Conservation (phyloP, 139 green algal genomes). For the Yamagishiella unicocca region DNA sequence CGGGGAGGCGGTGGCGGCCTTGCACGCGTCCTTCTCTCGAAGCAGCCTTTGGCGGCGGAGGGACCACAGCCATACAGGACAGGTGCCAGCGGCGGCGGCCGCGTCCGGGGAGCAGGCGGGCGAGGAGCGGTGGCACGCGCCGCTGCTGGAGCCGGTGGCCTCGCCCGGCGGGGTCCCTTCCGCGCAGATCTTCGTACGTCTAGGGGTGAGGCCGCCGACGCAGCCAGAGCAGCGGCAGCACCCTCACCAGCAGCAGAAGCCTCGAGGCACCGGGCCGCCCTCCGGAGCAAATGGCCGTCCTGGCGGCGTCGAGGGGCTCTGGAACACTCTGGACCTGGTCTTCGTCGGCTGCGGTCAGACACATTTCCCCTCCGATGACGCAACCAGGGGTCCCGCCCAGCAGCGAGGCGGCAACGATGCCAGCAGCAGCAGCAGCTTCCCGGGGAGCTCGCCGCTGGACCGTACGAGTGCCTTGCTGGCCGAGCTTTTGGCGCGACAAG, state of each 20-base stretch:
- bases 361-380: too few relatives aligned
- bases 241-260: not conserved
- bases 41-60: conserved; percentile 26
- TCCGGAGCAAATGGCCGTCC: too few relatives aligned
- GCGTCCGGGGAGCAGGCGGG: not conserved
- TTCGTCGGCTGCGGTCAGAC: not conserved
- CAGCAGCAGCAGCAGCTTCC: not conserved
- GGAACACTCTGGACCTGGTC: conserved; percentile 38
- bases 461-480: too few relatives aligned
- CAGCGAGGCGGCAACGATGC: not conserved
- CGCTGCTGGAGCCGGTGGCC: not conserved
- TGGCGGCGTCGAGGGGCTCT: not conserved
- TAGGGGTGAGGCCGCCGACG: not conserved
- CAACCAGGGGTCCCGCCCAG: not conserved
- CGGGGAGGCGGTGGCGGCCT: conserved; percentile 8
- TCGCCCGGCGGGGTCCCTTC: not conserved
- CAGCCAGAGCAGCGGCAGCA: not conserved
- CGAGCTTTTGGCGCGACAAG: not conserved
- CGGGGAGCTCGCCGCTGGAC: not conserved
- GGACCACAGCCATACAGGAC: not conserved
- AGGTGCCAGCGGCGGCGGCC: not conserved
- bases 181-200: conserved; percentile 16
- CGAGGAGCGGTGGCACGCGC: not conserved
- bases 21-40: conserved; percentile 1
- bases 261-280: not conserved